Percentiles rank a stretch among this genome's conserved stretches.
These are phyloP conservation scores for Pleurotus salmoneostramineus DNA, from an alignment of 768 basidiomycete species.

Conservation along the genomic window DNA sequence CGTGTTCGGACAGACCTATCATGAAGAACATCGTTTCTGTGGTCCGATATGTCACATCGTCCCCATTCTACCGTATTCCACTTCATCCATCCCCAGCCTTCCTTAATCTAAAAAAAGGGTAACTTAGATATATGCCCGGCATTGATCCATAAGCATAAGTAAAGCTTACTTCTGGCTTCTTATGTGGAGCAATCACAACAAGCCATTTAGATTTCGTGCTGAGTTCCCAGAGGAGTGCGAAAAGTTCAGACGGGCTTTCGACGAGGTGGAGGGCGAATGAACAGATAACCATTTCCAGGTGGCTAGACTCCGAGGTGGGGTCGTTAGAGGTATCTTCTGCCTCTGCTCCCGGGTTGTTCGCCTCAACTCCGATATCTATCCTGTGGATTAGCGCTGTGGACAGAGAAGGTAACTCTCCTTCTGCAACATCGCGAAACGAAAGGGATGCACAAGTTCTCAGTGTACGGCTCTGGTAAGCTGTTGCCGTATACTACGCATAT, in stretches of 20 bases:
- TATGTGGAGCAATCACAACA: conserved; percentile 69
- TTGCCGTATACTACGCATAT: conserved; percentile 48
- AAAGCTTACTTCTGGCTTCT: conserved; percentile 62
- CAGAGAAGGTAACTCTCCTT: conserved; percentile 38
- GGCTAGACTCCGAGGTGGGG: neutral
- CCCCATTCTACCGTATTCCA: conserved; percentile 53
- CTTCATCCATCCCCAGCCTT: conserved; percentile 63
- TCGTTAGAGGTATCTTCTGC: neutral
- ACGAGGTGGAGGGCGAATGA: conserved; percentile 76
- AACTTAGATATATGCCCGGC: neutral
- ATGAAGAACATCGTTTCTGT: conserved; percentile 39
- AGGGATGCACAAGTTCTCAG: conserved; percentile 50
- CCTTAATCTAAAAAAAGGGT: conserved; percentile 44
- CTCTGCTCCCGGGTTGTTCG: neutral
- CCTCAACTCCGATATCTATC: too few relatives aligned
- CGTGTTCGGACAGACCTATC: conserved; percentile 37
- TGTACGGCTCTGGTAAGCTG: conserved; percentile 55
- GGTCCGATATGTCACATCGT: conserved; percentile 34
- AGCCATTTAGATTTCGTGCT: conserved; percentile 62
- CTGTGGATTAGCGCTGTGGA: neutral
- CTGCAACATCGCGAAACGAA: conserved; percentile 60
- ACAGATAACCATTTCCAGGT: conserved; percentile 62
- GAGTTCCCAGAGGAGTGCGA: conserved; percentile 60
- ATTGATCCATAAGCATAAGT: too few relatives aligned
- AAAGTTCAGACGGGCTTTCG: conserved; percentile 56